Percentiles rank a stretch among this genome's conserved stretches.
Conservation (phyloP, 2,329 filamentous ascomycete species). For the Ceratocystis huliohia region DNA sequence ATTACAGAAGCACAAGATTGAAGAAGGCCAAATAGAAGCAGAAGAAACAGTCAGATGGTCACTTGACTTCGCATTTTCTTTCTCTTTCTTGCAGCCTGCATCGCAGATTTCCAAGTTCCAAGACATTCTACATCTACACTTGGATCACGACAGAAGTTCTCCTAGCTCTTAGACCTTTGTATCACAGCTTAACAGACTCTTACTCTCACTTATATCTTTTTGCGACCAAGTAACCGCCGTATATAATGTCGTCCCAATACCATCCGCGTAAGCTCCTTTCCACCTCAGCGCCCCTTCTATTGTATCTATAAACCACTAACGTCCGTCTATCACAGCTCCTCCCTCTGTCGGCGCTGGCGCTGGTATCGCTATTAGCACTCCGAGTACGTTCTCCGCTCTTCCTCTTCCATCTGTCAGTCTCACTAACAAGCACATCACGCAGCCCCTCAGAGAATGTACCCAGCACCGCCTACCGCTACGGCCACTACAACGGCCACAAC, state of each 20-base stretch:
- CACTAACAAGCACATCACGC: background rate
- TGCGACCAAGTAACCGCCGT: background rate
- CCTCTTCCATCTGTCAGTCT: background rate
- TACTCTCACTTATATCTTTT: background rate
- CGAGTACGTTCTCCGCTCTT: background rate
- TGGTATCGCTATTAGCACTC: slow-evolving; percentile 17
- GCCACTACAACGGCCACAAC: slow-evolving; percentile 14
- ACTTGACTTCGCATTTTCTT: background rate
- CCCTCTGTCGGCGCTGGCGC: slow-evolving; percentile 28
- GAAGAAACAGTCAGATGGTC: background rate
- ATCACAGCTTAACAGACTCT: background rate
- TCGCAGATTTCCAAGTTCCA: background rate
- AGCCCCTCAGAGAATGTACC: slow-evolving; percentile 24
- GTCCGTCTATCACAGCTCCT: slow-evolving; percentile 29
- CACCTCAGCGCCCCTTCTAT: background rate
- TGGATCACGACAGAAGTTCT: no score
- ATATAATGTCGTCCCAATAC: slow-evolving; percentile 25
- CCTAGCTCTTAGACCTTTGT: background rate
- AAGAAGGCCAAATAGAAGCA: background rate
- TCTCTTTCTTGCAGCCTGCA: background rate
- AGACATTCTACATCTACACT: background rate
- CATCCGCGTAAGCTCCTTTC: slow-evolving; percentile 35
- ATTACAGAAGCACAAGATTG: background rate
- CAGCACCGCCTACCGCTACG: slow-evolving; percentile 2
- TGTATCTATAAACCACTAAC: slow-evolving; percentile 22